phyloP scores from a whole-genome alignment of 331 rosid genomes.

The Erythrophleum ivorense region DNA sequence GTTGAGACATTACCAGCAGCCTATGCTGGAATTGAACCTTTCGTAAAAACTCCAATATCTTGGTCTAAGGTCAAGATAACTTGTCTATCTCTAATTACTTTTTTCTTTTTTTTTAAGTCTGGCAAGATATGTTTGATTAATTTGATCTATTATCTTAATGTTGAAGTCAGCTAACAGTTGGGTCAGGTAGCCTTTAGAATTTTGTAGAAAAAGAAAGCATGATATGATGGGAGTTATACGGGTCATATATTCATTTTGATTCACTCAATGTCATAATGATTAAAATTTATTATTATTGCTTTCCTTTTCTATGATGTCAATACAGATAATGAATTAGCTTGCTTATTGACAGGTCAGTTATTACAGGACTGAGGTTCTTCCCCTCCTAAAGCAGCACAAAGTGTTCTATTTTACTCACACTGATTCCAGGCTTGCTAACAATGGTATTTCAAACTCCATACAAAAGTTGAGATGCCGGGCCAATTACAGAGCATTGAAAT shows the following conservation, averaged over 20 bases:
- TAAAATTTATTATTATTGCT: slow-evolving; percentile 28
- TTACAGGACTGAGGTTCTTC: slow-evolving; percentile 81
- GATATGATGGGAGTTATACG: slow-evolving; percentile 10
- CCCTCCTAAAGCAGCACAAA: slow-evolving; percentile 85
- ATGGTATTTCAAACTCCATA: slow-evolving; percentile 66
- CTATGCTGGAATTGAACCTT: slow-evolving; percentile 76
- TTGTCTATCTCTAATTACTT: slow-evolving; percentile 25
- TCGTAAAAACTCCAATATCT: slow-evolving; percentile 85
- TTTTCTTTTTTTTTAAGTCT: slow-evolving; percentile 14
- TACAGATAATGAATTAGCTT: slow-evolving; percentile 31
- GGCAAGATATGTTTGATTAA: slow-evolving; percentile 13
- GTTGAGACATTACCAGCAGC: slow-evolving; percentile 78
- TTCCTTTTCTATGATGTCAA: slow-evolving; percentile 25
- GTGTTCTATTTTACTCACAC: slow-evolving; percentile 88
- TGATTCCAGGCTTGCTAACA: slow-evolving; percentile 91
- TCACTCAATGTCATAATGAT: slow-evolving; percentile 15
- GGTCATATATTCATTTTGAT: slow-evolving; percentile 37
- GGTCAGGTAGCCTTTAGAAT: slow-evolving; percentile 25
- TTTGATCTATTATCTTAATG: slow-evolving; percentile 25
- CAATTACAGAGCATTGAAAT: slow-evolving; percentile 85
- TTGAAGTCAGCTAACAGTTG: slow-evolving; percentile 24
- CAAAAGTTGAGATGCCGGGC: slow-evolving; percentile 90
- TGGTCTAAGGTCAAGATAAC: slow-evolving; percentile 83
- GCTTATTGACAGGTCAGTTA: slow-evolving; percentile 68
- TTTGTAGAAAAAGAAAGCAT: slow-evolving; percentile 27